Percentiles rank a stretch among this genome's conserved stretches.
These are phyloP conservation scores for Eucalyptus erythrocorys DNA, from an alignment of 345 rosid species.

Conservation along the genomic window DNA sequence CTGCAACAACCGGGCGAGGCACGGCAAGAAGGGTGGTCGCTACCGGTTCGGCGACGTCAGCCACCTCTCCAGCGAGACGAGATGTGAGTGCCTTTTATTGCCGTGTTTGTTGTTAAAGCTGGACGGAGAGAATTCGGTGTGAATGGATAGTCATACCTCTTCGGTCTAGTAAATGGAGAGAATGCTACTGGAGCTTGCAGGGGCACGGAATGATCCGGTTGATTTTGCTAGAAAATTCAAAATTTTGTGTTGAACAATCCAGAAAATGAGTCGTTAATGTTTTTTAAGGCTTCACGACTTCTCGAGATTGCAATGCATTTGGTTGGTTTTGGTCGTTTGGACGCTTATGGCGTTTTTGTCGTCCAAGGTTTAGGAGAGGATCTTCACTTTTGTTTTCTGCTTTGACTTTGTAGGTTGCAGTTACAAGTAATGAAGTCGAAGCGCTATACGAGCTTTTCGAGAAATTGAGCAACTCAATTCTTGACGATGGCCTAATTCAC, in stretches of 20 bases:
- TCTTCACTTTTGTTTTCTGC: neutral
- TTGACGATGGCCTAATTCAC: conserved; percentile 63
- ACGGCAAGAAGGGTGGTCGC: neutral
- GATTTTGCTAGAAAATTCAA: neutral
- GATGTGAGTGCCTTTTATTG: conserved; percentile 13
- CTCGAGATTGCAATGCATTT: too few relatives aligned
- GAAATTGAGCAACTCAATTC: conserved; percentile 52
- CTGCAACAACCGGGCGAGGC: conserved; percentile 15
- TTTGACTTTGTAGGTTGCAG: conserved; percentile 10
- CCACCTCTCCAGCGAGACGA: conserved; percentile 52
- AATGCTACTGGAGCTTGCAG: neutral
- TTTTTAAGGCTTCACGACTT: neutral
- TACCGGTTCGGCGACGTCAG: conserved; percentile 10
- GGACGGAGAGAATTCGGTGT: too few relatives aligned
- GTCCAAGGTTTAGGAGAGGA: too few relatives aligned
- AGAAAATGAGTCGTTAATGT: too few relatives aligned
- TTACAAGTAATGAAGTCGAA: conserved; percentile 60
- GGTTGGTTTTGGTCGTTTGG: neutral
- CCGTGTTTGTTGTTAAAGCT: too few relatives aligned
- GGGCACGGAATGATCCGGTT: neutral
- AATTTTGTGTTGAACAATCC: too few relatives aligned
- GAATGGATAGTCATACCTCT: too few relatives aligned
- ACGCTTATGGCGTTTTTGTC: too few relatives aligned
- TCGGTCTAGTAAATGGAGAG: too few relatives aligned
- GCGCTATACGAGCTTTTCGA: conserved; percentile 58